Evolutionary conservation across 495 filamentous ascomycete genomes (phyloP), one percentile per base, ranked within the genome.

Genomic region (Daldinia bambusicola): DNA sequence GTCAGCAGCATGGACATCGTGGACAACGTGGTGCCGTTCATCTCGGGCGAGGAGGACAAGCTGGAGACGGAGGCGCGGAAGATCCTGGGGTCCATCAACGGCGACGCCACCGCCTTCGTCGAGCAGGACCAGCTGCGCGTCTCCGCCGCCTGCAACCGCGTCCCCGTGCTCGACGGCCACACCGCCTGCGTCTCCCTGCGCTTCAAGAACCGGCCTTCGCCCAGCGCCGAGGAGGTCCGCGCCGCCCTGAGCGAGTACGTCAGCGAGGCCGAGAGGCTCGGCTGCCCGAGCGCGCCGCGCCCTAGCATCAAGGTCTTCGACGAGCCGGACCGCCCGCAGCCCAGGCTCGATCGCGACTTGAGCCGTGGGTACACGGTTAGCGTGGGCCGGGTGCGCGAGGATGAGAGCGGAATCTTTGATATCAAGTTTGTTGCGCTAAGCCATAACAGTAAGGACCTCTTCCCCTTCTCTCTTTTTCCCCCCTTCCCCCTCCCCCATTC

Each of bases 31-130:
- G 91, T 96, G 59, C 93, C 93, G 2, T 94, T 85, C 77, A 96
- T 96, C 74, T 85, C 86, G n/a, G 92, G 92, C 53, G 92, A 96
- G 80, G 93, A 96, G 74, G 93, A 94, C 79, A 96, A 95, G 83
- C 86, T 96, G 13, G 89, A 93, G 81, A 90, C 89, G 53, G 92
- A 96, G 76, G 92, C 93, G 2, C 89, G 90, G 53, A 95, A 96
- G 86, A 96, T 96, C 70, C 85, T 95, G 10, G 92, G 93, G 40
- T 76, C 75, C 51, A 75, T 95, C 73, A 92, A 91, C 72, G 75
- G 76, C 34, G 88, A 89, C 14, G 84, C 84, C 16, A 91, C 88
- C 8, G 90, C 85, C 34, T 91, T 94, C 67, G 78, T 86, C 22
- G 84, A 91, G 60, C 89, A 93, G 67, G 72, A 79, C 20, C 79